Conservation (phyloP, 139 green algal species). For the Haematococcus lacustris region DNA sequence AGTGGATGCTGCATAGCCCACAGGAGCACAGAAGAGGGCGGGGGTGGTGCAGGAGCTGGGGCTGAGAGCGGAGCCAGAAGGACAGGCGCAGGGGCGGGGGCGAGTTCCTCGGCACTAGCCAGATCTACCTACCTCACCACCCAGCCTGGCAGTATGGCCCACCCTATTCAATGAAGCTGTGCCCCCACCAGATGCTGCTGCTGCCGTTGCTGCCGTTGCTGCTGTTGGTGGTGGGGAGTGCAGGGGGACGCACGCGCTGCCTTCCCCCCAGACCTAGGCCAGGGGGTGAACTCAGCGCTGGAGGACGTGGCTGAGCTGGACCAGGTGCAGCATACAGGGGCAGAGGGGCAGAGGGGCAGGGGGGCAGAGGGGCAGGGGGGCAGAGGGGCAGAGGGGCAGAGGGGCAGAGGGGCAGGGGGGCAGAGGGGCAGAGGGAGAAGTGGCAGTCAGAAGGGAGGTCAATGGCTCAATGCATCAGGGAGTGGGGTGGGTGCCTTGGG, state of each 20-base stretch:
- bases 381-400: too few relatives aligned
- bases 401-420: too few relatives aligned
- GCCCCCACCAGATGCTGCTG: background rate
- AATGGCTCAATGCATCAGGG: too few relatives aligned
- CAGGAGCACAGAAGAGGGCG: background rate
- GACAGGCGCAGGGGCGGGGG: too few relatives aligned
- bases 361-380: too few relatives aligned
- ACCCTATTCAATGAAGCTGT: background rate
- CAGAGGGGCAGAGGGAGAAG: too few relatives aligned
- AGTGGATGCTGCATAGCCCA: background rate
- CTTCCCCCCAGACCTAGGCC: conserved; percentile 30
- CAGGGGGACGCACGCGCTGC: conserved; percentile 20
- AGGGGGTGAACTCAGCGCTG: conserved; percentile 30
- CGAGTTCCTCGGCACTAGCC: background rate
- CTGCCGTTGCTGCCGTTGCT: background rate
- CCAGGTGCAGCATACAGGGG: background rate
- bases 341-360: too few relatives aligned
- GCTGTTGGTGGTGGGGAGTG: background rate
- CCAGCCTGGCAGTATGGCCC: background rate
- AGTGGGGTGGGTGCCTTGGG: too few relatives aligned
- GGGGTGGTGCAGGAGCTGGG: background rate
- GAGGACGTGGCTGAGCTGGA: conserved; percentile 20
- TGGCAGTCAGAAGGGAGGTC: too few relatives aligned
- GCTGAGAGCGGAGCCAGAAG: background rate
- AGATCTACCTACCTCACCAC: background rate